Evolutionary conservation across 495 filamentous ascomycete species (phyloP), one percentile per base, ranked within the genome.

Genomic region (Aspergillus sclerotioniger): DNA sequence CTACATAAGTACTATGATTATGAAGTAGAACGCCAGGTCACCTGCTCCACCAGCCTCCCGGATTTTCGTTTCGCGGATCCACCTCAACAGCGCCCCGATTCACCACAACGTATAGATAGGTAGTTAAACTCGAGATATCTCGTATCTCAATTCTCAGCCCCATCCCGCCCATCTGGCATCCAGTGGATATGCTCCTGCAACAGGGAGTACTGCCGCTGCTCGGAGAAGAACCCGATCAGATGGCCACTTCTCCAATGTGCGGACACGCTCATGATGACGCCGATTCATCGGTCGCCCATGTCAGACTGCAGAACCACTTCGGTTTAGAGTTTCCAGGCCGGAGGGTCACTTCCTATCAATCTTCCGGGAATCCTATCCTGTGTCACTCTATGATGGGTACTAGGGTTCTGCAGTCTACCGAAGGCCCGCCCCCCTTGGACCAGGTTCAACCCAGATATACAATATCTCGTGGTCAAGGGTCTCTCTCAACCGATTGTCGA

Each of bases 11-110:
- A n/a, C n/a, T n/a, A n/a, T n/a, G n/a, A n/a, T n/a, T n/a, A n/a
- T n/a, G n/a, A n/a, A n/a, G n/a, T n/a, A n/a, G n/a, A n/a, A 48
- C 32, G 28, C 29, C 59, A 54, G 53, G 56, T 61, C 59, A 62
- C 54, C 49, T 58, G 51, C 50, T 35, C 35, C 54, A 55, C 60
- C 60, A 62, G 60, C 60, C 60, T 58, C 55, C 60, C 17, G 31
- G 28, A 58, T 53, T 58, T 52, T 28, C 47, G 10, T 15, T 25
- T 20, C 25, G 53, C 19, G 35, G 35, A 12, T 39, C 37, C 37
- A 41, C 37, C 13, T 25, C 25, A 25, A 5, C 25, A 25, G 25
- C 25, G 25, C 25, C 25, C 25, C 25, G 25, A 25, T 25, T 25
- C 25, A 25, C n/a, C n/a, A 25, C 25, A 25, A 25, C 25, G 25